Evolutionary conservation across 2,329 filamentous ascomycete genomes (phyloP).

Genomic region (Drechslera avenae): DNA sequence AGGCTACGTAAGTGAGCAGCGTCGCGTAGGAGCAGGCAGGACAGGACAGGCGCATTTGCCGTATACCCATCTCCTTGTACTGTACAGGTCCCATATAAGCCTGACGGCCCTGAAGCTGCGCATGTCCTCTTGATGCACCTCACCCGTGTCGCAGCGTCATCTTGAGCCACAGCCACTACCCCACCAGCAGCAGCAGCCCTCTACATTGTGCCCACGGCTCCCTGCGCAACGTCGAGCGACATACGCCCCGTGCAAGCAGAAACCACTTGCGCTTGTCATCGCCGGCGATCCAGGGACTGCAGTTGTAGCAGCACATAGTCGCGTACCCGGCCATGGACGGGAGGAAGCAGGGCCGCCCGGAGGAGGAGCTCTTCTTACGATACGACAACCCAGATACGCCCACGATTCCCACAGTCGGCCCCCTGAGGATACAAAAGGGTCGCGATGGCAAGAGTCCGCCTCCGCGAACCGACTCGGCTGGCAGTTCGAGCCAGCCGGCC

Average conservation of each 20-base stretch:
- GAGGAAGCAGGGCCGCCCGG: conserved; percentile 67
- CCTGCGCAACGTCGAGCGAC: conserved; percentile 19
- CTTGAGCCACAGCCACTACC: conserved; percentile 17
- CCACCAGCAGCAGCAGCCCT: conserved; percentile 22
- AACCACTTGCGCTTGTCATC: conserved; percentile 32
- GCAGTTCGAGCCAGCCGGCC: conserved; percentile 58
- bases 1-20: conserved; percentile 36
- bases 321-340: conserved; percentile 47
- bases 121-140: conserved; percentile 13
- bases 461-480: conserved; percentile 65
- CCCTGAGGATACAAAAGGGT: conserved; percentile 79
- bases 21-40: conserved; percentile 20
- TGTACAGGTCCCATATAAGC: conserved; percentile 11
- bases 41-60: conserved; percentile 14
- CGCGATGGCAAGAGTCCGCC: conserved; percentile 62
- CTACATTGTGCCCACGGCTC: conserved; percentile 13
- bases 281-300: conserved; percentile 27
- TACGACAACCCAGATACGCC: conserved; percentile 66
- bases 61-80: conserved; percentile 6
- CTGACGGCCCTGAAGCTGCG: not conserved
- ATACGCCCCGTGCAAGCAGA: conserved; percentile 33
- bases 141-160: conserved; percentile 17
- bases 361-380: conserved; percentile 82
- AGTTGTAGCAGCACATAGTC: conserved; percentile 10
- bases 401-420: conserved; percentile 82